Percentiles rank a stretch among this genome's conserved stretches.
Conservation (phyloP, 2,329 filamentous ascomycete species). For the Hymenotorrendiella dingleyae region DNA sequence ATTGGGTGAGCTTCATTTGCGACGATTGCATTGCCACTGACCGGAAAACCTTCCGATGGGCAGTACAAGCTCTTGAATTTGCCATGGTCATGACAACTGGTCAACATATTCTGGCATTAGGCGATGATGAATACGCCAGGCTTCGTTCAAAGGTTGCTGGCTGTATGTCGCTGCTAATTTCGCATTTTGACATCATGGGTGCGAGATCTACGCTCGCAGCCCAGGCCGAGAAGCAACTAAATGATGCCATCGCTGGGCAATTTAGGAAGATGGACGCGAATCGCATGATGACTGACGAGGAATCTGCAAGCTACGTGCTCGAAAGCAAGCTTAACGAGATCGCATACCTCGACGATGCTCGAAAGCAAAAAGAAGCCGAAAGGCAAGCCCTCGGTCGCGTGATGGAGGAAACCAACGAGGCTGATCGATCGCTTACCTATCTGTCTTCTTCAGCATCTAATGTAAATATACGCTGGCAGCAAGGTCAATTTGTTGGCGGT, state of each 20-base stretch:
- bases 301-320: constrained; percentile 68
- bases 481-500: constrained; percentile 95
- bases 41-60: constrained; percentile 95
- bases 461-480: constrained; percentile 94
- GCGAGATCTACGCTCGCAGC: constrained; percentile 89
- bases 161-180: constrained; percentile 95
- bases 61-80: constrained; percentile 90
- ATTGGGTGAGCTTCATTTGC: constrained; percentile 98
- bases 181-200: constrained; percentile 98
- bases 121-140: constrained; percentile 77
- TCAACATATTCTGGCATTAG: constrained; percentile 85
- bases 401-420: constrained; percentile 89
- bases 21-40: constrained; percentile 94
- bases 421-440: constrained; percentile 88
- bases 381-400: constrained; percentile 84
- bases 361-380: constrained; percentile 76
- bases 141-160: constrained; percentile 86
- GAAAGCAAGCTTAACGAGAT: constrained; percentile 71
- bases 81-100: constrained; percentile 96
- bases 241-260: constrained; percentile 74
- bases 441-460: constrained; percentile 93
- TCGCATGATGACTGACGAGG: constrained; percentile 70
- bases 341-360: constrained; percentile 67
- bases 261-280: constrained; percentile 75
- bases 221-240: constrained; percentile 83